Percentiles rank a stretch among this genome's conserved stretches.
Conservation (phyloP, 192 early-diverging fungal species). For the Mortierella alpina region DNA sequence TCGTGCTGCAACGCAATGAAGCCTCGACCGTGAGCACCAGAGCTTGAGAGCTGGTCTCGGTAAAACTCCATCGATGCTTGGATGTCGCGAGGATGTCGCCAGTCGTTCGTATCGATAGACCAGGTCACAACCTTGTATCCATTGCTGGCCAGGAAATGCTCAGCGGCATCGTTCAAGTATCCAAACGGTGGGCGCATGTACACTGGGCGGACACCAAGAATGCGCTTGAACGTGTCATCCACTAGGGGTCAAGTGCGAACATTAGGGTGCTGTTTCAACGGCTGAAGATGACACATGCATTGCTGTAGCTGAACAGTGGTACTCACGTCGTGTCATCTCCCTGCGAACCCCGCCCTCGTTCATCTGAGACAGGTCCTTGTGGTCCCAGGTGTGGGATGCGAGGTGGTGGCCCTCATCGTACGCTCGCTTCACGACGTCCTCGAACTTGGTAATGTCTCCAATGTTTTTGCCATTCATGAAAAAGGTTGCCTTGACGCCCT, state of each 20-base stretch:
- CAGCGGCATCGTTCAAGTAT: not conserved
- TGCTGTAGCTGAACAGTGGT: not conserved
- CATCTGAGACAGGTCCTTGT: constrained; percentile 53
- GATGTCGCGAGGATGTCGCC: constrained; percentile 19
- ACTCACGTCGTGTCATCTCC: constrained; percentile 31
- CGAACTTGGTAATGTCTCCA: constrained; percentile 17
- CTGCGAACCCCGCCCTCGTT: constrained; percentile 13
- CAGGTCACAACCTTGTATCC: constrained; percentile 39
- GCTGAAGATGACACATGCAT: not conserved
- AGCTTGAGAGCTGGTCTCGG: not conserved
- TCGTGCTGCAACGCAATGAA: constrained; percentile 35
- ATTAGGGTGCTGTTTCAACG: constrained; percentile 1
- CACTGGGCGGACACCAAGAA: constrained; percentile 62
- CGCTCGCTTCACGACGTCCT: constrained; percentile 40
- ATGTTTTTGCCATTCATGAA: constrained; percentile 45
- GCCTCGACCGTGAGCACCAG: not conserved
- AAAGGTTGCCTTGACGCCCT: constrained; percentile 38
- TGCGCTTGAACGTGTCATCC: constrained; percentile 55
- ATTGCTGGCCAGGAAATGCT: constrained; percentile 9
- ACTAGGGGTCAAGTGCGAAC: not conserved
- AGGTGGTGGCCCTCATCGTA: constrained; percentile 68
- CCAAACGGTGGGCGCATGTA: constrained; percentile 71
- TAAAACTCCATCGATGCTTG: constrained; percentile 1
- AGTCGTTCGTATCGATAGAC: constrained; percentile 36
- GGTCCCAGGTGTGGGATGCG: constrained; percentile 62